Conservation (phyloP, 495 filamentous ascomycete genomes). For the Baudoinia panamericana region DNA sequence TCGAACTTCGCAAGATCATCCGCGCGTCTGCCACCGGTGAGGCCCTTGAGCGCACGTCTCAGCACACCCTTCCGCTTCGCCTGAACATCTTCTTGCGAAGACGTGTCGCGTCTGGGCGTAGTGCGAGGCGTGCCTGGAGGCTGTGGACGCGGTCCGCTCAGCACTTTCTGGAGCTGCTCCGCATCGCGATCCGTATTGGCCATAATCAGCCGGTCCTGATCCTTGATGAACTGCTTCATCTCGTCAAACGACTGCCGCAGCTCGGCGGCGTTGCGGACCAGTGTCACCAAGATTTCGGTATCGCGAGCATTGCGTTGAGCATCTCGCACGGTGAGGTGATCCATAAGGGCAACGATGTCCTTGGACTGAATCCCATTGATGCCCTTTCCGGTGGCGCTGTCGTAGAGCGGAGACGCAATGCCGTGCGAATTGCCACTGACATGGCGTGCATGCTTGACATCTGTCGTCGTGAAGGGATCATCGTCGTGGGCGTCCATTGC, state of each 20-base stretch:
- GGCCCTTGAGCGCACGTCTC: slow-evolving; percentile 75
- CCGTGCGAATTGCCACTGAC: slow-evolving; percentile 85
- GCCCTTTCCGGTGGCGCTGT: slow-evolving; percentile 75
- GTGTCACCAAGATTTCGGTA: slow-evolving; percentile 88
- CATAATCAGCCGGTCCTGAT: slow-evolving; percentile 74
- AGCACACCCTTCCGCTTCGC: slow-evolving; percentile 81
- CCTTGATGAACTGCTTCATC: slow-evolving; percentile 80
- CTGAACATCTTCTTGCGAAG: slow-evolving; percentile 55
- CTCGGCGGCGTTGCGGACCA: slow-evolving; percentile 87
- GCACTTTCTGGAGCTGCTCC: slow-evolving; percentile 63
- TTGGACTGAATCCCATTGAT: slow-evolving; percentile 91
- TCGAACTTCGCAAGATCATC: slow-evolving; percentile 88
- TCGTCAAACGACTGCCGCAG: slow-evolving; percentile 97
- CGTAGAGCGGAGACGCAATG: slow-evolving; percentile 78
- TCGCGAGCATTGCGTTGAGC: slow-evolving; percentile 93
- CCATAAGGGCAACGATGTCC: slow-evolving; percentile 95
- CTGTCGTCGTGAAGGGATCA: slow-evolving; percentile 30
- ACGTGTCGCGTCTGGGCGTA: slow-evolving; percentile 30
- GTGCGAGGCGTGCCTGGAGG: slow-evolving; percentile 49
- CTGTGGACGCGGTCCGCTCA: slow-evolving; percentile 78
- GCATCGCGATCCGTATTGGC: slow-evolving; percentile 73
- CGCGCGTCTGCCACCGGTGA: slow-evolving; percentile 62
- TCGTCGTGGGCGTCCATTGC: slow-evolving; percentile 37
- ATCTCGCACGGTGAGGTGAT: slow-evolving; percentile 94
- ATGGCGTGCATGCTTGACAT: slow-evolving; percentile 48